These are phyloP conservation scores for Kluyveromyces aestuarii DNA, from an alignment of 805 yeast species.

Conservation along the genomic window DNA sequence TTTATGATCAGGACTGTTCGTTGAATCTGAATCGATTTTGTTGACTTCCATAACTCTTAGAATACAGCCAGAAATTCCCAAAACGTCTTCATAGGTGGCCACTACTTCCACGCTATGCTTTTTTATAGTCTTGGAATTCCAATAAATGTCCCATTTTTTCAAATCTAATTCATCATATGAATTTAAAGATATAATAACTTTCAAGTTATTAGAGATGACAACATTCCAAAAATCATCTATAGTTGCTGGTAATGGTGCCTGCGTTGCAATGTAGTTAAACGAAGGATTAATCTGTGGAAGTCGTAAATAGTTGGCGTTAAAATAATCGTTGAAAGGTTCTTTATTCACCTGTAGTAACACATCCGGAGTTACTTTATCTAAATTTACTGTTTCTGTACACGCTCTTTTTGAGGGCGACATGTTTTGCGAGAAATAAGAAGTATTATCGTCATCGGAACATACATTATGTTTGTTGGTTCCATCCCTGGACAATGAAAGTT, in stretches of 20 bases:
- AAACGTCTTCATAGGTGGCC: slow-evolving; percentile 22
- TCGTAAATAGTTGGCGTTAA: slow-evolving; percentile 74
- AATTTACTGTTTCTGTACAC: slow-evolving; percentile 1
- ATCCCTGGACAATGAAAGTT: slow-evolving; percentile 25
- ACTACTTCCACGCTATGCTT: slow-evolving; percentile 29
- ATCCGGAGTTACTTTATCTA: slow-evolving; percentile 3
- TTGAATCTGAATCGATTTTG: slow-evolving; percentile 2
- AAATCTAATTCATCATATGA: slow-evolving; percentile 64
- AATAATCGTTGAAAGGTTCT: slow-evolving; percentile 44
- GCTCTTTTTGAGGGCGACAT: slow-evolving; percentile 2
- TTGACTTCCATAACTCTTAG: slow-evolving; percentile 25
- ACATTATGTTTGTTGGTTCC: background rate
- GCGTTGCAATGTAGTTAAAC: slow-evolving; percentile 67
- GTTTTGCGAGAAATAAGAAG: slow-evolving; percentile 1
- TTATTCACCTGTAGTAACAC: background rate
- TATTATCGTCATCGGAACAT: background rate
- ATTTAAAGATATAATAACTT: slow-evolving; percentile 70
- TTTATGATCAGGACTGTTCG: background rate
- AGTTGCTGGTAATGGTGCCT: slow-evolving; percentile 77
- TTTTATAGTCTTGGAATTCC: slow-evolving; percentile 45
- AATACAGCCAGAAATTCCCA: slow-evolving; percentile 26
- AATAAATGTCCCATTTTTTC: slow-evolving; percentile 75
- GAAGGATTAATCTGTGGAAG: slow-evolving; percentile 32
- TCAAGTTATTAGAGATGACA: slow-evolving; percentile 51
- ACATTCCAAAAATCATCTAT: slow-evolving; percentile 88